phyloP scores from a whole-genome alignment of 495 filamentous ascomycete genomes.

The Podospora pseudoanserina region DNA sequence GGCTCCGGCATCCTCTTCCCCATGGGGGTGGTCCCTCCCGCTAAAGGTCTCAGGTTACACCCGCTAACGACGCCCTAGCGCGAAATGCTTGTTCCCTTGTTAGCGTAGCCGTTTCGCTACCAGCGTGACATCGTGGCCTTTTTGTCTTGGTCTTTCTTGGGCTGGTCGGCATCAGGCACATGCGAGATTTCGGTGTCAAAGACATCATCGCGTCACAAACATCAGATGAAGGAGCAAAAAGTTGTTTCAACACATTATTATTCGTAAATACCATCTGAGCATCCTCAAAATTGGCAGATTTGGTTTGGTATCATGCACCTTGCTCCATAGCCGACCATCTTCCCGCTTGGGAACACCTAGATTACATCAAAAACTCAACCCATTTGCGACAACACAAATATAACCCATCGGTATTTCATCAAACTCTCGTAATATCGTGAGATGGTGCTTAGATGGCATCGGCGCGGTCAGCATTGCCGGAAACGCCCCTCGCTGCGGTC shows the following conservation, averaged over 20 bases:
- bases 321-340: background rate
- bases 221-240: background rate
- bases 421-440: background rate
- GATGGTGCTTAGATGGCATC: background rate
- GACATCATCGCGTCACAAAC: background rate
- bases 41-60: background rate
- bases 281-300: background rate
- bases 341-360: background rate
- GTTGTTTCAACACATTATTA: background rate
- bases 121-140: background rate
- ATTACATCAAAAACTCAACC: background rate
- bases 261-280: background rate
- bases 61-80: background rate
- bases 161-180: too few species aligned
- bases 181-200: too few species aligned
- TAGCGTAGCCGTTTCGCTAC: background rate
- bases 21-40: background rate
- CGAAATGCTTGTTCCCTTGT: background rate
- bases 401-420: background rate
- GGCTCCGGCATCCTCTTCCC: background rate
- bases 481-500: slow-evolving; percentile 20
- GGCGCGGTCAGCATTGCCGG: background rate
- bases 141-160: background rate
- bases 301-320: background rate
- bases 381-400: background rate